Conservation (phyloP, 257 asterid genomes). For the Solanum sparsipilum region DNA sequence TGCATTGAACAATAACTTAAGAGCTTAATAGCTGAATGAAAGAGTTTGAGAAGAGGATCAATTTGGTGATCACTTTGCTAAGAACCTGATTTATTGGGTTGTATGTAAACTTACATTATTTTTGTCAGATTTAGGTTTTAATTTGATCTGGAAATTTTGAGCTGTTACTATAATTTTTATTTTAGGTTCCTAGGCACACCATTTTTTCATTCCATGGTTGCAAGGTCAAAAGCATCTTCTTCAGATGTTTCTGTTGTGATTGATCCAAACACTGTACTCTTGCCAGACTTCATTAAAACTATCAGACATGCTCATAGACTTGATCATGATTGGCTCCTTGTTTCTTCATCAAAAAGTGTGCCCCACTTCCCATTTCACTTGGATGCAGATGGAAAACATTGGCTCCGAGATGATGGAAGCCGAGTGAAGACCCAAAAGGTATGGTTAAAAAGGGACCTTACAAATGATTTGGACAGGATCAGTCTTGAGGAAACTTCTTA, state of each 20-base stretch:
- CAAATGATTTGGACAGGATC: conserved; percentile 8
- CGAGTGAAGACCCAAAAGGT: conserved; percentile 35
- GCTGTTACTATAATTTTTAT: conserved; percentile 4
- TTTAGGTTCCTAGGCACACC: conserved; percentile 75
- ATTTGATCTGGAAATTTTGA: not conserved
- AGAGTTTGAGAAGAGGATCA: not conserved
- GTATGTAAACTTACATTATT: not conserved
- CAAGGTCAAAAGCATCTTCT: conserved; percentile 60
- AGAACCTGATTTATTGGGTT: not conserved
- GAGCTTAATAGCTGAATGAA: not conserved
- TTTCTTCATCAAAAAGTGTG: conserved; percentile 39
- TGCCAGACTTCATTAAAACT: conserved; percentile 53
- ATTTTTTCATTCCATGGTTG: conserved; percentile 88
- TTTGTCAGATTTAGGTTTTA: not conserved
- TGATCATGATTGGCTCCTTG: conserved; percentile 82
- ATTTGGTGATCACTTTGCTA: not conserved
- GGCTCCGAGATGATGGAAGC: conserved; percentile 44
- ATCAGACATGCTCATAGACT: conserved; percentile 59
- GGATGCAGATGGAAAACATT: conserved; percentile 40
- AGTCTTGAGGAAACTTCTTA: not conserved
- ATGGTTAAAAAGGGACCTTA: conserved; percentile 6
- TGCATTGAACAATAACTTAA: not conserved
- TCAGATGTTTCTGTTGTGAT: conserved; percentile 64
- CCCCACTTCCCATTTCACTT: conserved; percentile 49
- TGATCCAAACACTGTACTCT: conserved; percentile 71